Evolutionary conservation across 2,329 filamentous ascomycete species (phyloP), one percentile per base, ranked within the genome.

Genomic region (Cercospora brassicicola): DNA sequence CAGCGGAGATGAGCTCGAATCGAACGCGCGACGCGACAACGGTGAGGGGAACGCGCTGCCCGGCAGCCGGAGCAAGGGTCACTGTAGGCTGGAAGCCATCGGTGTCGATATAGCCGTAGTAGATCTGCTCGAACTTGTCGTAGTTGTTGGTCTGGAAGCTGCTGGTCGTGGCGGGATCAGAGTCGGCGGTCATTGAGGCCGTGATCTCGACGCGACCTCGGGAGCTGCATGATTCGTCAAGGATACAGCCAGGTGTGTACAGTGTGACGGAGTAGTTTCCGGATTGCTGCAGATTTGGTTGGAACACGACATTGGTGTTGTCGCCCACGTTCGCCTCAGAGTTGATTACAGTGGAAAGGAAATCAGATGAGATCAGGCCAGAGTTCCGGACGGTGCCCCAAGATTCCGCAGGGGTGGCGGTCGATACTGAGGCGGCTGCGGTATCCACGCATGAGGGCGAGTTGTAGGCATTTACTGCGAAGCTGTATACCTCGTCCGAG

Each of bases 81-180:
- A 99, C 89, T 4, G 87, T 13, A 94, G 93, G 51, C 89, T 89
- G 83, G 97, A 97, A 20, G 86, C 86, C 90, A 63, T 87, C 89
- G 64, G 89, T 89, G 76, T 98, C 93, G 64, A 99, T 88, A 72
- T 89, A 89, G 57, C 94, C 95, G 72, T 90, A 91, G 80, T 93
- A 97, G 67, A 99, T 89, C 73, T 92, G 89, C 77, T 99, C 95
- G 76, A 96, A 98, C 80, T 99, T 99, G 83, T 98, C 94, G 78
- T 90, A 96, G 78, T 96, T 87, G 81, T 99, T 99, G 18, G 94
- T 97, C 80, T 99, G 95, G 77, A 87, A 96, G 7, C 97, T 82
- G 0, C 87, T 85, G 0, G 84, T 87, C 30, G 87, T 85, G 66
- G 89, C 84, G 4, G 86, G 83, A 36, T 62, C 81, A 73, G 73